Evolutionary conservation across 345 rosid genomes (phyloP), one percentile per base, ranked within the genome.

Genomic region (Salix caprea): DNA sequence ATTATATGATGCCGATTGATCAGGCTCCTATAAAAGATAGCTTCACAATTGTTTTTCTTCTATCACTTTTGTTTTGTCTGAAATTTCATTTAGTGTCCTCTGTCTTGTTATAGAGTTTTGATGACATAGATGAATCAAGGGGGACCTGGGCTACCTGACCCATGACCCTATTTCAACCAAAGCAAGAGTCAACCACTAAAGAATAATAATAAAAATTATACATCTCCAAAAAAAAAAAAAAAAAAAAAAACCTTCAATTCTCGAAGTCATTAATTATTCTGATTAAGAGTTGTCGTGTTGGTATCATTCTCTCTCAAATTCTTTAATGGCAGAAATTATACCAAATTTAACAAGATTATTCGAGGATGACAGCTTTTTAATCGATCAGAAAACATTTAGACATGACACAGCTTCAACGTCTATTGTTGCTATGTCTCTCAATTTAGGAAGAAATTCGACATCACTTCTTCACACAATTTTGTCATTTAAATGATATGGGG

Each of bases 171-270:
- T 26, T 75, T 74, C 80, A 82, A 76, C 81, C 75, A 75, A 74
- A 73, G 69, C 84, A 56, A 81, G 76, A 84, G 86, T 88, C 88
- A 85, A 88, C 91, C 77, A 82, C 82, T 83, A 75, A 82, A 82
- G 68, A 72, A 78, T 10, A 34, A 34, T 30, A 21, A 70, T 50
- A 68, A 62, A 44, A 30, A 18, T 6, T 18, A 50, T 50, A 18
- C n/a, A 18, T 50, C 21, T 50, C 56, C 21, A 4, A 1, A 15
- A 15, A 9, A 40, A 10, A 40, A 6, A 37, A 28, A 44, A 0
- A 13, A 1, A 12, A 32, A 32, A n/a, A n/a, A n/a, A n/a, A n/a
- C n/a, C 34, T 26, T 11, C 21, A 50, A 50, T 50, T 16, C 18
- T 50, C 56, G 1, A 50, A 16, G 56, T 50, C 18, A 50, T 50